Evolutionary conservation across 495 filamentous ascomycete species (phyloP).

Genomic region (Diplogelasinospora grovesii): DNA sequence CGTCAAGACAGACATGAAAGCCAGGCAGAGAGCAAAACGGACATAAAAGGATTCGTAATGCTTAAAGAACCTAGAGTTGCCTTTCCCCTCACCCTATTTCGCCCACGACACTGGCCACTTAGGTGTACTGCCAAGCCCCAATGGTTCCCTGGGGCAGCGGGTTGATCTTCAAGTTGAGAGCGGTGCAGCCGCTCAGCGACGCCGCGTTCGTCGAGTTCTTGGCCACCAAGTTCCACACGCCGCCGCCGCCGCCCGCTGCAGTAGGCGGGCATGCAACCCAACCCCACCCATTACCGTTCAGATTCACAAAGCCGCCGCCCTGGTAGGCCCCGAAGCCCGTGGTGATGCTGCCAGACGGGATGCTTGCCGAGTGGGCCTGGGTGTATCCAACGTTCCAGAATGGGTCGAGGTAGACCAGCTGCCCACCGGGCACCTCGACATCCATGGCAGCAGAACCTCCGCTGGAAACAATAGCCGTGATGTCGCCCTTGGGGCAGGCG

Average conservation of each 20-base stretch:
- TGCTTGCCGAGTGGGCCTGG: constrained; percentile 50
- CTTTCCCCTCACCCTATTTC: no score
- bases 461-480: constrained; percentile 16
- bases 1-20: no score
- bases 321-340: constrained; percentile 34
- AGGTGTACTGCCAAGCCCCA: constrained; percentile 32
- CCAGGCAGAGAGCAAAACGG: no score
- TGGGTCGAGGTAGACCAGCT: constrained; percentile 53
- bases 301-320: constrained; percentile 29
- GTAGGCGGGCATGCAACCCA: constrained; percentile 30
- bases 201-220: constrained; percentile 26
- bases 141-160: constrained; percentile 7
- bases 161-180: constrained; percentile 26
- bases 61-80: no score
- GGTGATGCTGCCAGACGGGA: constrained; percentile 45
- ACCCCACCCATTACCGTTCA: constrained; percentile 28
- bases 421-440: constrained; percentile 58
- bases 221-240: constrained; percentile 24
- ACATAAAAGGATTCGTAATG: no score
- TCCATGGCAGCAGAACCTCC: constrained; percentile 17
- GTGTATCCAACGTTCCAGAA: constrained; percentile 55
- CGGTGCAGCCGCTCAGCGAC: constrained; percentile 13
- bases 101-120: no score
- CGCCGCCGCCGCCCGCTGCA: constrained; percentile 17
- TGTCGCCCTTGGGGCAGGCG: constrained; percentile 23